These are phyloP conservation scores for Globisporangium polare DNA, from an alignment of 352 stramenopile species.

Conservation along the genomic window DNA sequence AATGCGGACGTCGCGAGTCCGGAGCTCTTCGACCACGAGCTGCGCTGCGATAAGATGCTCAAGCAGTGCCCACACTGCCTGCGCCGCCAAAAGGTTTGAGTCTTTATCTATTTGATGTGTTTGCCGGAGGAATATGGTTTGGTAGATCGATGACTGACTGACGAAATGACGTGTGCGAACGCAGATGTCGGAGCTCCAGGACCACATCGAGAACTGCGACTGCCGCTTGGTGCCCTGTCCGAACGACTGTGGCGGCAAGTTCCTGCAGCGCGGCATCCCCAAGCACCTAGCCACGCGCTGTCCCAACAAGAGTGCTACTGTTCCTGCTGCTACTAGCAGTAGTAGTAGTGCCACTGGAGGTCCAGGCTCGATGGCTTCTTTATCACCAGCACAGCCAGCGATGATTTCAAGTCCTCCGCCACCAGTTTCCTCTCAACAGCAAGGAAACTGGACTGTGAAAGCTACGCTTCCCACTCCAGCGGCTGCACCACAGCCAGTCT, in stretches of 20 bases:
- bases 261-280: constrained; percentile 67
- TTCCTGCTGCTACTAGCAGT: not conserved
- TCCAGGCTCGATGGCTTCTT: not conserved
- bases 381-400: not conserved
- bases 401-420: not conserved
- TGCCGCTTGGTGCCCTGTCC: constrained; percentile 72
- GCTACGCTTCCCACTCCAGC: not conserved
- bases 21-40: constrained; percentile 68
- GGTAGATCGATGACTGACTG: no score
- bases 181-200: constrained; percentile 66
- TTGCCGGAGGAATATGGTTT: no score
- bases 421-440: not conserved
- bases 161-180: not conserved
- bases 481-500: constrained; percentile 1
- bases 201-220: constrained; percentile 82
- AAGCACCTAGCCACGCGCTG: constrained; percentile 77
- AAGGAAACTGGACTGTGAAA: not conserved
- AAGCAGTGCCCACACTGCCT: constrained; percentile 84
- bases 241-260: constrained; percentile 76
- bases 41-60: constrained; percentile 72
- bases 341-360: not conserved
- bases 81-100: constrained; percentile 60
- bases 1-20: constrained; percentile 30
- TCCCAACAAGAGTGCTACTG: constrained; percentile 26
- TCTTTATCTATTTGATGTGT: no score